A percentile compares a stretch with the other conserved stretches of the same genome.
Evolutionary conservation across 345 rosid species (phyloP).

Genomic region (Syzygium jambos): DNA sequence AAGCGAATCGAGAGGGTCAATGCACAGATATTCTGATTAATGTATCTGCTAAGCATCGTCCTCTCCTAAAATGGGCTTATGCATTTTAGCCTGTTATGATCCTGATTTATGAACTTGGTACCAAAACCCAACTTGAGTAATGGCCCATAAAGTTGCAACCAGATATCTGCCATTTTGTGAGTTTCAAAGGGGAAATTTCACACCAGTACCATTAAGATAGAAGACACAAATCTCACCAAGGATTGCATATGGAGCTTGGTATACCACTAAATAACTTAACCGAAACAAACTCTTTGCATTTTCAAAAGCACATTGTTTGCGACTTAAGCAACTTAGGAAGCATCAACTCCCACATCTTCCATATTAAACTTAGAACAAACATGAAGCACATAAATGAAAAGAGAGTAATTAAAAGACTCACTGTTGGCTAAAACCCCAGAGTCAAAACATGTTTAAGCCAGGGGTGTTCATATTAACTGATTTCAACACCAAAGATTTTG

Average conservation of each 20-base stretch:
- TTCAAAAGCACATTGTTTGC: neutral
- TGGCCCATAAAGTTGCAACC: neutral
- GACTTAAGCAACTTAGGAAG: neutral
- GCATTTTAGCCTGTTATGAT: neutral
- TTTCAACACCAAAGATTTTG: conserved; percentile 39
- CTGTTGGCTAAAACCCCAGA: neutral
- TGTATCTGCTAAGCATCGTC: neutral
- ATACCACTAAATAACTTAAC: neutral
- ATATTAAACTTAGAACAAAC: neutral
- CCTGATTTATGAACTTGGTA: neutral
- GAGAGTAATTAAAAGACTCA: neutral
- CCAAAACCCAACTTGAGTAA: neutral
- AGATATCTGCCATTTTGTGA: neutral
- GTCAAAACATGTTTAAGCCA: neutral
- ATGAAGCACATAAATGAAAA: neutral
- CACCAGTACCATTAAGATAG: neutral
- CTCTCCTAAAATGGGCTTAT: neutral
- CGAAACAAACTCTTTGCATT: neutral
- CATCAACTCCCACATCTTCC: neutral
- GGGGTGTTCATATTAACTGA: conserved; percentile 4
- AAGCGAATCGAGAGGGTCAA: neutral
- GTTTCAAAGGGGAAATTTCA: neutral
- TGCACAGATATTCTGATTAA: neutral
- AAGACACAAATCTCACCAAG: too few species aligned
- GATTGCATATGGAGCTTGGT: too few species aligned